A percentile compares a stretch with the other conserved stretches of the same genome.
Conservation (phyloP, 2,329 filamentous ascomycete genomes). For the Rutstroemia sp. region DNA sequence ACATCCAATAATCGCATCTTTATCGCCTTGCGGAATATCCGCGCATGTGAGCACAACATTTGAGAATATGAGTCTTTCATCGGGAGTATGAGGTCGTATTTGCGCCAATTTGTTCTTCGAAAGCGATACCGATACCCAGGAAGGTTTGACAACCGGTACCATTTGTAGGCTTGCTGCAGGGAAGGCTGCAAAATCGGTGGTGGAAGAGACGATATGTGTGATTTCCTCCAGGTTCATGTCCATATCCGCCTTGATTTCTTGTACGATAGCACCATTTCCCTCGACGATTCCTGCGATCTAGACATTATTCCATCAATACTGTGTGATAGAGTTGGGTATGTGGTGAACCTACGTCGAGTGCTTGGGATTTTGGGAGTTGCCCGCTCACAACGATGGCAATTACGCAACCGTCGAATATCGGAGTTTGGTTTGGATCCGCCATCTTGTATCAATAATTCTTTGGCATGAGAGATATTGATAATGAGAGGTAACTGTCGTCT, state of each 20-base stretch:
- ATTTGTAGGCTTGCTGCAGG: slow-evolving; percentile 64
- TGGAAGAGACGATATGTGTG: slow-evolving; percentile 65
- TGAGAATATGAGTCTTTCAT: slow-evolving; percentile 84
- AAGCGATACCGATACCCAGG: slow-evolving; percentile 72
- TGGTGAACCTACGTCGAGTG: slow-evolving; percentile 16
- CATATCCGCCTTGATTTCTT: slow-evolving; percentile 33
- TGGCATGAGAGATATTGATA: background rate
- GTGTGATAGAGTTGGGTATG: background rate
- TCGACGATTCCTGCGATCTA: slow-evolving; percentile 17
- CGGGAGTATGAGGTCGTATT: slow-evolving; percentile 79
- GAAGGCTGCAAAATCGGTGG: slow-evolving; percentile 89
- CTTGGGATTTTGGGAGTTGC: slow-evolving; percentile 15
- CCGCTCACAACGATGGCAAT: slow-evolving; percentile 24
- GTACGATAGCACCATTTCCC: slow-evolving; percentile 31
- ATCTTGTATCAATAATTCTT: slow-evolving; percentile 7
- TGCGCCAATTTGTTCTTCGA: slow-evolving; percentile 64
- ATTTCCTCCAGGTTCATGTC: slow-evolving; percentile 37
- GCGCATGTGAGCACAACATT: slow-evolving; percentile 77
- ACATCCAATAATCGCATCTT: slow-evolving; percentile 86
- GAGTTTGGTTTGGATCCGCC: slow-evolving; percentile 9
- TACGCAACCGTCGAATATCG: slow-evolving; percentile 23
- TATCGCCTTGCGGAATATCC: slow-evolving; percentile 77
- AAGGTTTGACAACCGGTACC: slow-evolving; percentile 75
- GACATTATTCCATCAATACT: slow-evolving; percentile 1
- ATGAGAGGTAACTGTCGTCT: no score